Evolutionary conservation across 371 early-diverging fungal species (phyloP).

Genomic region (Nosema granulosis): DNA sequence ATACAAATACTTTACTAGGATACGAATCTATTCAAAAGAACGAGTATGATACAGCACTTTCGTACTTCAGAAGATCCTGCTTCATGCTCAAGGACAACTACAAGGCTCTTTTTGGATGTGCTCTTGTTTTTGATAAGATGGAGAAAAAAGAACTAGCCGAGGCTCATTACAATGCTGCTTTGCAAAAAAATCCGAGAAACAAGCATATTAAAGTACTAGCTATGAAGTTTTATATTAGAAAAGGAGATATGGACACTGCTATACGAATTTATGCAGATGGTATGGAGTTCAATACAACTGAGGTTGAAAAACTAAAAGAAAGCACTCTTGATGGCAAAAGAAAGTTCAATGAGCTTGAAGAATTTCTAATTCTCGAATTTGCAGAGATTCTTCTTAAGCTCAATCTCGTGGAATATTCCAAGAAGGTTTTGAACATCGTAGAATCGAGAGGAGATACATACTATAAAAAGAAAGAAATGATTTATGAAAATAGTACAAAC

Average conservation of each 20-base stretch:
- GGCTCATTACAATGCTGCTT: constrained; percentile 53
- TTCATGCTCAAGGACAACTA: constrained; percentile 60
- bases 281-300: constrained; percentile 2
- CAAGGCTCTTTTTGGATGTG: constrained; percentile 65
- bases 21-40: constrained; percentile 64
- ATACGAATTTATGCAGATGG: constrained; percentile 25
- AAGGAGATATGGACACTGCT: constrained; percentile 44
- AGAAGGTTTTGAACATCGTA: constrained; percentile 43
- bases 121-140: constrained; percentile 60
- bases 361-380: constrained; percentile 58
- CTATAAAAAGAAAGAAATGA: constrained; percentile 45
- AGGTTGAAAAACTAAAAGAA: constrained; percentile 26
- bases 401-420: constrained; percentile 33
- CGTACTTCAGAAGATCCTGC: constrained; percentile 57
- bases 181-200: constrained; percentile 59
- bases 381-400: constrained; percentile 43
- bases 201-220: constrained; percentile 51
- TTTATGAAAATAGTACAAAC: constrained; percentile 29
- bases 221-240: constrained; percentile 59
- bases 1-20: constrained; percentile 63
- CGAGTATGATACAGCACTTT: constrained; percentile 59
- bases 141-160: constrained; percentile 62
- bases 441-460: constrained; percentile 52
- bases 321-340: constrained; percentile 9
- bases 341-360: constrained; percentile 48